A percentile compares a stretch with the other conserved stretches of the same genome.
Conservation (phyloP, 2,329 filamentous ascomycete genomes). For the Venturia asperata region DNA sequence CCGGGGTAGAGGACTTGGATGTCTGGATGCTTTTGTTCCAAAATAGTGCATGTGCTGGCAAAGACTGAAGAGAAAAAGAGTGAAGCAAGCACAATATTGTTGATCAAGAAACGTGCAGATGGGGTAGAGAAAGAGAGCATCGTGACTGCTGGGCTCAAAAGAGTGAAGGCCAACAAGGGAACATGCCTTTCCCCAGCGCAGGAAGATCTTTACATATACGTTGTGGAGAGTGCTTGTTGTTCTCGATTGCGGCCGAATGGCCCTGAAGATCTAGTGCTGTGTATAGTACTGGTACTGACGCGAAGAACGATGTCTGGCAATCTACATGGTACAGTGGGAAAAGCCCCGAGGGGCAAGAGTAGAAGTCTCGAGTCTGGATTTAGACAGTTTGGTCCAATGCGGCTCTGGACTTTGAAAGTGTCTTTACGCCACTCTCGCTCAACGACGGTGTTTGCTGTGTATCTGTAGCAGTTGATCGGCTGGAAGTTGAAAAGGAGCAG, state of each 20-base stretch:
- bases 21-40: conserved; percentile 7
- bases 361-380: background rate
- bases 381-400: background rate
- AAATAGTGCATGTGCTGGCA: background rate
- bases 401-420: background rate
- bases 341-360: background rate
- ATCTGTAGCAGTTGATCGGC: too few relatives aligned
- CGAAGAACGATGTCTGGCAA: background rate
- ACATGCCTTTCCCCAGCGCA: background rate
- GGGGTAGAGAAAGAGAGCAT: background rate
- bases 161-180: background rate
- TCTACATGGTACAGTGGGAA: background rate
- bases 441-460: too few relatives aligned
- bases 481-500: too few relatives aligned
- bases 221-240: background rate
- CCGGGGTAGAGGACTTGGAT: conserved; percentile 9
- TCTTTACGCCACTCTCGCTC: background rate
- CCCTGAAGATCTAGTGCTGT: background rate
- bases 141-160: background rate
- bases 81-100: background rate
- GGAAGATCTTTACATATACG: background rate
- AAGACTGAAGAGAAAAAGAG: conserved; percentile 11
- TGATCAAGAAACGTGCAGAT: background rate
- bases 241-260: background rate
- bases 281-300: background rate